These are phyloP conservation scores for Ganoderma multipileum DNA, from an alignment of 1,284 basidiomycete genomes.

Conservation along the genomic window DNA sequence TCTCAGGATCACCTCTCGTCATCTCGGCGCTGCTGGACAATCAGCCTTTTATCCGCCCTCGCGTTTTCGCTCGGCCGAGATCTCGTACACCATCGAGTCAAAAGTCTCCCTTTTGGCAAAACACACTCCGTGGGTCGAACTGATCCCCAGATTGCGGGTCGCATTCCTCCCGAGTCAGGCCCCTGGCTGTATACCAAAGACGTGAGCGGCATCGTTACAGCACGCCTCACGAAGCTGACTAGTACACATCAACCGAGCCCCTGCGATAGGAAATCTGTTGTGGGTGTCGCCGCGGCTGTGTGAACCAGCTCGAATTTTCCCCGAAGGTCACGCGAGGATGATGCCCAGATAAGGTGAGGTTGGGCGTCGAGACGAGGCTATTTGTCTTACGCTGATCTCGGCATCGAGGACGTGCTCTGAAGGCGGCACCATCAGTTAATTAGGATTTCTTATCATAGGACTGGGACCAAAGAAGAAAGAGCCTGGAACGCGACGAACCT, in stretches of 20 bases:
- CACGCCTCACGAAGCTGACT: neutral
- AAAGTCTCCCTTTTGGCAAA: neutral
- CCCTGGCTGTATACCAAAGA: neutral
- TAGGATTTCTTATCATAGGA: too few relatives aligned
- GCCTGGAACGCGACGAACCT: neutral
- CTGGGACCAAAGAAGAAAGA: too few relatives aligned
- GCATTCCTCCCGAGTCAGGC: neutral
- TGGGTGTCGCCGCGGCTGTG: neutral
- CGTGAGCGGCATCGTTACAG: neutral
- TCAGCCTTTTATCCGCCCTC: too few relatives aligned
- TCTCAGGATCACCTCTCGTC: too few relatives aligned
- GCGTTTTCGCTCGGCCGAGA: neutral
- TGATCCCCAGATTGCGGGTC: neutral
- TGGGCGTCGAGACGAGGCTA: neutral
- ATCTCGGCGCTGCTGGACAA: too few relatives aligned
- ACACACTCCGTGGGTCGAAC: neutral
- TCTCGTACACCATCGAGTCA: neutral
- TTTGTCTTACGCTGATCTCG: neutral
- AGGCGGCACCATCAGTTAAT: too few relatives aligned
- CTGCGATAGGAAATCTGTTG: neutral
- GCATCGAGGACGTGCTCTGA: neutral
- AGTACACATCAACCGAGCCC: neutral
- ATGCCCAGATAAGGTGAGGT: neutral
- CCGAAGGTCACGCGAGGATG: too few relatives aligned
- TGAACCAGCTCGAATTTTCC: neutral